Percentiles rank a stretch among this genome's conserved stretches.
These are phyloP conservation scores for Fusarium nelsonii DNA, from an alignment of 2,329 filamentous ascomycete species.

Conservation along the genomic window DNA sequence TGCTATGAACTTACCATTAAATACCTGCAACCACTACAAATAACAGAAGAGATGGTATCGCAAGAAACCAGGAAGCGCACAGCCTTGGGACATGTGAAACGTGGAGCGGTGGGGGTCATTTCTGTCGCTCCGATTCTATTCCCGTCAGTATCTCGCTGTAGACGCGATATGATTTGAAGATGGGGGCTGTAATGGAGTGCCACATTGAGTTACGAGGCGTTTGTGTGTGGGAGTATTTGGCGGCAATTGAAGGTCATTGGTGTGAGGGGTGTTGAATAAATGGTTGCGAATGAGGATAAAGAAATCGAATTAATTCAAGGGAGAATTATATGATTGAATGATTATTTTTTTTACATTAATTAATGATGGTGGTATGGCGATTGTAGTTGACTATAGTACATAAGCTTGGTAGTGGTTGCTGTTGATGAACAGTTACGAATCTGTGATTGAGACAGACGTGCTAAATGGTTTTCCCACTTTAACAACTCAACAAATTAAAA, in stretches of 20 bases:
- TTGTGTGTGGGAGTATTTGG: conserved; percentile 17
- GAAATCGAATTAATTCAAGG: background rate
- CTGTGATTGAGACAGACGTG: background rate
- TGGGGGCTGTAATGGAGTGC: conserved; percentile 26
- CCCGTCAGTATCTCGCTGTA: conserved; percentile 33
- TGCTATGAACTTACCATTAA: background rate
- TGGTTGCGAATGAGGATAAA: background rate
- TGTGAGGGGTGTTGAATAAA: conserved; percentile 16
- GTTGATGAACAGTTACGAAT: conserved; percentile 4
- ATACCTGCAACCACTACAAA: conserved; percentile 27
- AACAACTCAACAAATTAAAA: background rate
- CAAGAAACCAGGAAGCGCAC: conserved; percentile 14
- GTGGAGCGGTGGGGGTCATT: conserved; percentile 29
- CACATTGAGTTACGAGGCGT: conserved; percentile 35
- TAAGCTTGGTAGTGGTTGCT: background rate
- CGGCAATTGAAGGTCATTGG: background rate
- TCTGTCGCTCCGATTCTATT: conserved; percentile 27
- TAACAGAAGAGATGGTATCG: conserved; percentile 8
- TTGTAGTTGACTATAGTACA: background rate
- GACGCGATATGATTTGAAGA: conserved; percentile 35
- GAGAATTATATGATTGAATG: background rate
- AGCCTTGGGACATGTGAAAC: conserved; percentile 36
- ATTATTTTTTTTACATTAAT: background rate
- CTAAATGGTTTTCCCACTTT: background rate
- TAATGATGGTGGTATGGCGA: background rate